phyloP scores from a whole-genome alignment of 2,329 filamentous ascomycete genomes.

The Fusarium sp. region DNA sequence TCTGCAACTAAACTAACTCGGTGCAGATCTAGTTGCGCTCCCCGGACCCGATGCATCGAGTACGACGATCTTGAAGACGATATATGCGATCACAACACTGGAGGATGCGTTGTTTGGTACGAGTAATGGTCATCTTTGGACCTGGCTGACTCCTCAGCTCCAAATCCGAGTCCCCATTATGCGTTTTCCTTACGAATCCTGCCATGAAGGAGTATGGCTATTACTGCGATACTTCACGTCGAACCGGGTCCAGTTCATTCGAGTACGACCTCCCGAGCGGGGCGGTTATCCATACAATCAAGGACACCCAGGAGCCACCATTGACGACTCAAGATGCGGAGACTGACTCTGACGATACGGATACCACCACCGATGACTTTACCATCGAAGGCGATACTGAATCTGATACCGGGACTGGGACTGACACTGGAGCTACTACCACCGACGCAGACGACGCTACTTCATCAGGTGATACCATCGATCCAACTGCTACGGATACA shows the following conservation, averaged over 20 bases:
- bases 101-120: constrained; percentile 10
- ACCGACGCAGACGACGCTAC: background rate
- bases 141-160: background rate
- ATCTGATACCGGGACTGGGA: background rate
- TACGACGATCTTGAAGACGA: background rate
- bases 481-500: background rate
- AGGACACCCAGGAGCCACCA: background rate
- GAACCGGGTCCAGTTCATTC: background rate
- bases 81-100: constrained; percentile 4
- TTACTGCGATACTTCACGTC: background rate
- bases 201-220: background rate
- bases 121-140: background rate
- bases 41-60: constrained; percentile 4
- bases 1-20: background rate
- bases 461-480: background rate
- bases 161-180: background rate
- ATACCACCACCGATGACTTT: background rate
- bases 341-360: background rate
- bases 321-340: background rate
- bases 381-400: background rate
- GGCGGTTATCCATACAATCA: background rate
- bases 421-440: background rate
- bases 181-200: background rate
- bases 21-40: constrained; percentile 1
- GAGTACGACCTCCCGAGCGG: background rate